Evolutionary conservation across 2,329 filamentous ascomycete species (phyloP).

Genomic region (Dactylellina sp.): DNA sequence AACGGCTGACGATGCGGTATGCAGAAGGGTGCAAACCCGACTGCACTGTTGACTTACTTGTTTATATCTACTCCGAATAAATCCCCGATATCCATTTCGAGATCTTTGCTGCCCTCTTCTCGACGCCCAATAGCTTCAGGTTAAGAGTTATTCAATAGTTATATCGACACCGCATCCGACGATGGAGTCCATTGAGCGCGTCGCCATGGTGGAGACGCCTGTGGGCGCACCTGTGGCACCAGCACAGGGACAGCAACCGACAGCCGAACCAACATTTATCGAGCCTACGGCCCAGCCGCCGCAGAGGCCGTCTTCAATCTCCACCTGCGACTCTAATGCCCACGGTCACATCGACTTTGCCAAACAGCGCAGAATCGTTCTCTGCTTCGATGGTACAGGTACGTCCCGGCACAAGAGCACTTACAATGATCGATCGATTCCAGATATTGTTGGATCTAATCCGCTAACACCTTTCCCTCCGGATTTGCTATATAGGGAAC

Average conservation of each 20-base stretch:
- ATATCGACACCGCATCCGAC: background rate
- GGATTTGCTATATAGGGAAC: conserved; percentile 31
- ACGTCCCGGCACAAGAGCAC: too few relatives aligned
- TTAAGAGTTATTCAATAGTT: background rate
- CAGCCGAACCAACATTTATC: background rate
- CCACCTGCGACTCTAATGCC: conserved; percentile 31
- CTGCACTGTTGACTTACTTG: conserved; percentile 4
- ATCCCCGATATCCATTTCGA: conserved; percentile 25
- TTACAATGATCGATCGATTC: conserved; percentile 25
- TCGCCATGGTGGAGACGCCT: conserved; percentile 55
- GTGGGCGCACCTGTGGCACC: conserved; percentile 11
- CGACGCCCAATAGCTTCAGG: background rate
- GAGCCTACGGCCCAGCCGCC: conserved; percentile 19
- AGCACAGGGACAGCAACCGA: conserved; percentile 6
- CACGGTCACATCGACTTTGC: conserved; percentile 42
- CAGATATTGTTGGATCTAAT: too few relatives aligned
- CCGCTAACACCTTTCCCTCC: conserved; percentile 61
- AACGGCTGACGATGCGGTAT: background rate
- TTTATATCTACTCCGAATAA: conserved; percentile 33
- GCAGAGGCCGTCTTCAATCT: conserved; percentile 46
- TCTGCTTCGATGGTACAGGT: conserved; percentile 68
- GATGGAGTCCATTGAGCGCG: conserved; percentile 55
- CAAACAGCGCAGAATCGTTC: conserved; percentile 64
- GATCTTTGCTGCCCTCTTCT: conserved; percentile 2
- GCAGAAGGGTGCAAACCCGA: background rate